phyloP scores from a whole-genome alignment of 2,329 filamentous ascomycete species.

The Fusarium austroafricanum region DNA sequence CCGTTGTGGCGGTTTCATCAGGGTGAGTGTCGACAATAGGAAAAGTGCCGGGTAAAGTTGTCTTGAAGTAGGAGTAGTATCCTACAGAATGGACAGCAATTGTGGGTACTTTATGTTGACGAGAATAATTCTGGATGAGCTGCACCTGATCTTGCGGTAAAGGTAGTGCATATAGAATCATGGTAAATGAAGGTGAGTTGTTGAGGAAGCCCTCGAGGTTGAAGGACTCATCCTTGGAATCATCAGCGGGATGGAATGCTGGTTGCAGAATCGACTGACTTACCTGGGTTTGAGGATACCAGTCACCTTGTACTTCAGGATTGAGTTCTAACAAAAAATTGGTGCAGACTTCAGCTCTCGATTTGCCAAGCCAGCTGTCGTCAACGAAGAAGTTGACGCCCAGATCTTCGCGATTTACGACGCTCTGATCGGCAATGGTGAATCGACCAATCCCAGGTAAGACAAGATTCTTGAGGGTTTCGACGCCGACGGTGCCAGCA shows the following conservation, averaged over 20 bases:
- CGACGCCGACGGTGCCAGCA: slow-evolving; percentile 86
- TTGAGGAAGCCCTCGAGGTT: slow-evolving; percentile 58
- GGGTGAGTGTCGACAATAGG: slow-evolving; percentile 97
- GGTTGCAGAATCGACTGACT: neutral
- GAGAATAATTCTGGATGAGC: slow-evolving; percentile 60
- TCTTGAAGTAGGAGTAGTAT: slow-evolving; percentile 90
- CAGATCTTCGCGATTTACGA: slow-evolving; percentile 84
- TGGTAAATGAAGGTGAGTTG: slow-evolving; percentile 58
- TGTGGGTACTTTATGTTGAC: slow-evolving; percentile 73
- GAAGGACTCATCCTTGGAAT: slow-evolving; percentile 45
- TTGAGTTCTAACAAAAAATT: slow-evolving; percentile 88
- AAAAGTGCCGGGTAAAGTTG: slow-evolving; percentile 81
- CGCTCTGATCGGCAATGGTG: slow-evolving; percentile 84
- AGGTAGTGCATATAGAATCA: slow-evolving; percentile 67
- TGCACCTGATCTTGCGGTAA: slow-evolving; percentile 58
- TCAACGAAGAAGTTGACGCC: slow-evolving; percentile 98
- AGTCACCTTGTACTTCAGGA: slow-evolving; percentile 87
- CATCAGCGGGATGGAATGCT: slow-evolving; percentile 9
- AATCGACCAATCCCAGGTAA: slow-evolving; percentile 92
- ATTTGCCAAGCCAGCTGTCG: slow-evolving; percentile 78
- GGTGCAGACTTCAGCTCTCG: slow-evolving; percentile 81
- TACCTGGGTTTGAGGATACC: slow-evolving; percentile 63
- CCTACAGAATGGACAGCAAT: slow-evolving; percentile 89
- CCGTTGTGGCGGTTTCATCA: slow-evolving; percentile 83
- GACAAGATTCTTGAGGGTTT: slow-evolving; percentile 97